These are phyloP conservation scores for Carallia brachiata DNA, from an alignment of 345 rosid genomes.

Conservation along the genomic window DNA sequence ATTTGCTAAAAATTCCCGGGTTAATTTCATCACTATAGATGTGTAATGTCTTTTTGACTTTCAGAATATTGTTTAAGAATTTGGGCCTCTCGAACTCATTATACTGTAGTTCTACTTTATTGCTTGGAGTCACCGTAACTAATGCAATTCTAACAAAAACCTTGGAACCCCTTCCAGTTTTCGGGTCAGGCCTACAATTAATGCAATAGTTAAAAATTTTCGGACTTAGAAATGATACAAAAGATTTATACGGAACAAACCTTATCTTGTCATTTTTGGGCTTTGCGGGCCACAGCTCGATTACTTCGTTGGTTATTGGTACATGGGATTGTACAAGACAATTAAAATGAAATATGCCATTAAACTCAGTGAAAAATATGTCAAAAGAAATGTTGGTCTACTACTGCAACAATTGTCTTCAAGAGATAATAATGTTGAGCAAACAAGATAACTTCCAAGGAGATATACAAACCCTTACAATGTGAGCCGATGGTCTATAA, in stretches of 20 bases:
- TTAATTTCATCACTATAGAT: neutral
- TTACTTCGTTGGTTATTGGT: neutral
- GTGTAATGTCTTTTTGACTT: neutral
- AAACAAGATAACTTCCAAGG: conserved; percentile 8
- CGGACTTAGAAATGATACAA: no score
- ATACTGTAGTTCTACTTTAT: no score
- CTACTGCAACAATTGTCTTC: conserved; percentile 8
- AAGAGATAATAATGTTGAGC: conserved; percentile 1
- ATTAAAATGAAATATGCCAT: no score
- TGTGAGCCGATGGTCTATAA: conserved; percentile 8
- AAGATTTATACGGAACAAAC: neutral
- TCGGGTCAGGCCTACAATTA: no score
- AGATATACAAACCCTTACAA: conserved; percentile 7
- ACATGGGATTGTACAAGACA: neutral
- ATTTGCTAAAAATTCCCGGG: neutral
- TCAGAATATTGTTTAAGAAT: neutral
- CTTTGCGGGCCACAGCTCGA: neutral
- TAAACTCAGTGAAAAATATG: neutral
- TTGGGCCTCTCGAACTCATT: no score
- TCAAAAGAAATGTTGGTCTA: conserved; percentile 17
- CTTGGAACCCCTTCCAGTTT: no score
- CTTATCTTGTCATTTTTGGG: neutral
- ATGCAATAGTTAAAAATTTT: no score
- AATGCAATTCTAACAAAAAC: no score
- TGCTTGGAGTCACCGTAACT: no score